A percentile compares a stretch with the other conserved stretches of the same genome.
Conservation (phyloP, 768 basidiomycete species). For the Termitomyces eurrhizus region DNA sequence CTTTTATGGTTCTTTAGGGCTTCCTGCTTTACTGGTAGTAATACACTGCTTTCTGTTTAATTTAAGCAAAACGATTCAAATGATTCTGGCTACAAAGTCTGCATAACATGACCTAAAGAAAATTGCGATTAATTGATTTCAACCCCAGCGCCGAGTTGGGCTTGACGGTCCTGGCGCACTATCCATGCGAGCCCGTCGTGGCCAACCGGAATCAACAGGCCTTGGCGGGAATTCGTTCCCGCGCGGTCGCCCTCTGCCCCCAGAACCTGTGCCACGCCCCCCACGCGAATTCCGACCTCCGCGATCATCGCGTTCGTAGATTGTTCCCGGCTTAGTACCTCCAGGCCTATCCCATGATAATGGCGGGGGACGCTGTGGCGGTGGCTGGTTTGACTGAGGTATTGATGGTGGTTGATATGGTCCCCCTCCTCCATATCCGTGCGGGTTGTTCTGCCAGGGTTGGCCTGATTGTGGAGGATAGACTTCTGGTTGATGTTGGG, state of each 20-base stretch:
- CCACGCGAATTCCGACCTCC: conserved; percentile 31
- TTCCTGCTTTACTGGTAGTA: background rate
- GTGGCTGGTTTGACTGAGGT: conserved; percentile 8
- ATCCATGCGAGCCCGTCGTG: conserved; percentile 36
- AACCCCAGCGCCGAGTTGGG: conserved; percentile 12
- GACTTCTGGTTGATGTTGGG: conserved; percentile 22
- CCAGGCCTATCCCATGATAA: conserved; percentile 23
- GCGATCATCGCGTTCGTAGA: conserved; percentile 32
- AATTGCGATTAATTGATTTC: background rate
- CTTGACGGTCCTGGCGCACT: conserved; percentile 21
- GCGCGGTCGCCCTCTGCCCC: conserved; percentile 31
- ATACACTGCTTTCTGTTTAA: conserved; percentile 7
- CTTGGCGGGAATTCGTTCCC: conserved; percentile 27
- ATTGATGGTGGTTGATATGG: conserved; percentile 15
- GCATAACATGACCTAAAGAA: background rate
- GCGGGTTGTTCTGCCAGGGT: conserved; percentile 10
- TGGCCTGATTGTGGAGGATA: conserved; percentile 18
- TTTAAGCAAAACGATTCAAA: background rate
- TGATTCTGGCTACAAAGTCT: background rate
- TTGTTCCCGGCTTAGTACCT: conserved; percentile 20
- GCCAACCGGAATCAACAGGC: conserved; percentile 59
- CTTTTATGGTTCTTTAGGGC: background rate
- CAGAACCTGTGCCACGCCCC: conserved; percentile 4
- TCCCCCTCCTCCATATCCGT: conserved; percentile 11
- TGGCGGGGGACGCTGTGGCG: conserved; percentile 22